A percentile compares a stretch with the other conserved stretches of the same genome.
Conservation (phyloP, 2,329 filamentous ascomycete genomes). For the Capronia epimyces region DNA sequence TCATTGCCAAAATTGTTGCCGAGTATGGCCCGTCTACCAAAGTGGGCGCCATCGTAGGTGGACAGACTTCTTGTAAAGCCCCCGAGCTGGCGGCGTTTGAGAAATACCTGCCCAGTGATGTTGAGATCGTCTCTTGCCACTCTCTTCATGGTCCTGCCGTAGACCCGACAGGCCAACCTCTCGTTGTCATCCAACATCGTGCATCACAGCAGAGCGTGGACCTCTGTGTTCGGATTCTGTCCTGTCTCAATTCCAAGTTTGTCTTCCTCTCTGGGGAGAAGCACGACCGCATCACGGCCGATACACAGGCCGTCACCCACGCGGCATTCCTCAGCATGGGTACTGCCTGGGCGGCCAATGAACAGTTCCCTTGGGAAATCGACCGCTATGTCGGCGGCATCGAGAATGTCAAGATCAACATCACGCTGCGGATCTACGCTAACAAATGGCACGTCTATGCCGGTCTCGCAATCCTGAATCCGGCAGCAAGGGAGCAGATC, state of each 20-base stretch:
- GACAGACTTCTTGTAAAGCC: constrained; percentile 96
- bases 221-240: constrained; percentile 75
- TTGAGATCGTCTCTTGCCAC: constrained; percentile 92
- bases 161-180: constrained; percentile 79
- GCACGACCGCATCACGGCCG: constrained; percentile 95
- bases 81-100: constrained; percentile 94
- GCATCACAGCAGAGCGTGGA: constrained; percentile 68
- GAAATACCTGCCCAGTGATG: constrained; percentile 75
- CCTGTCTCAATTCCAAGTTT: constrained; percentile 76
- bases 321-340: constrained; percentile 97
- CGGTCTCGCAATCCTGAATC: constrained; percentile 92
- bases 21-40: constrained; percentile 92
- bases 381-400: constrained; percentile 94
- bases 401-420: constrained; percentile 98
- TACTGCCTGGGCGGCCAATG: constrained; percentile 91
- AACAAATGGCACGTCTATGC: constrained; percentile 99
- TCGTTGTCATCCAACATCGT: constrained; percentile 89
- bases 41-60: constrained; percentile 88
- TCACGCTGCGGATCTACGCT: constrained; percentile 92
- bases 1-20: constrained; percentile 80
- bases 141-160: constrained; percentile 91
- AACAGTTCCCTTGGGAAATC: constrained; percentile 95
- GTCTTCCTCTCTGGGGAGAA: constrained; percentile 81
- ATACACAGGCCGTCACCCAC: constrained; percentile 96
- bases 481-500: constrained; percentile 85